Conservation (phyloP, 768 basidiomycete species). For the Boletales sp. region DNA sequence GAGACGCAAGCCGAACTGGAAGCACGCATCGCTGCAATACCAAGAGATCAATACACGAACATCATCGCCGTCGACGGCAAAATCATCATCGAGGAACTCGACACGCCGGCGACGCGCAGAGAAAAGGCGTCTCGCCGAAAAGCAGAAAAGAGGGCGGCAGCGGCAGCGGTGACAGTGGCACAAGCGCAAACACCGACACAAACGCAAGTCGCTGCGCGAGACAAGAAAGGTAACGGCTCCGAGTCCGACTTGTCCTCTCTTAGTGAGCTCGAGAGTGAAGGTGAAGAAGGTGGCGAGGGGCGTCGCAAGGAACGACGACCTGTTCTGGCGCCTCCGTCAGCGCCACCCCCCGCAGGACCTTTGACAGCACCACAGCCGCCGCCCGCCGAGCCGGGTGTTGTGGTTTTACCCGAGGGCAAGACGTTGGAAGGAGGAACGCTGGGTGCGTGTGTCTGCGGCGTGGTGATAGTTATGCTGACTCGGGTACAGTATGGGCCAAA, state of each 20-base stretch:
- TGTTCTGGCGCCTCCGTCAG: background rate
- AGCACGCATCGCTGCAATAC: conserved; percentile 26
- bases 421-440: conserved; percentile 56
- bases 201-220: too few species aligned
- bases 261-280: conserved; percentile 41
- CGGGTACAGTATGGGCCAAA: conserved; percentile 88
- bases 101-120: conserved; percentile 64
- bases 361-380: conserved; percentile 6
- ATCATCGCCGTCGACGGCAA: conserved; percentile 39
- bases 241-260: conserved; percentile 45
- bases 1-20: conserved; percentile 16
- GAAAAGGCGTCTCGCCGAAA: conserved; percentile 51
- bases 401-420: conserved; percentile 35
- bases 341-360: conserved; percentile 7
- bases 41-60: conserved; percentile 29
- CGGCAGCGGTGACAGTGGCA: conserved; percentile 14
- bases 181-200: conserved; percentile 2
- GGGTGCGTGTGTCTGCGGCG: conserved; percentile 40
- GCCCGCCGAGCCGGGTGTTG: conserved; percentile 26
- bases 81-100: conserved; percentile 67
- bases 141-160: conserved; percentile 33
- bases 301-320: conserved; percentile 7
- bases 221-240: conserved; percentile 18
- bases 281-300: conserved; percentile 8
- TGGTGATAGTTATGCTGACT: background rate